Base-by-base conservation (phyloP, 306 rosid species). In the Carpinus viminea region DNA sequence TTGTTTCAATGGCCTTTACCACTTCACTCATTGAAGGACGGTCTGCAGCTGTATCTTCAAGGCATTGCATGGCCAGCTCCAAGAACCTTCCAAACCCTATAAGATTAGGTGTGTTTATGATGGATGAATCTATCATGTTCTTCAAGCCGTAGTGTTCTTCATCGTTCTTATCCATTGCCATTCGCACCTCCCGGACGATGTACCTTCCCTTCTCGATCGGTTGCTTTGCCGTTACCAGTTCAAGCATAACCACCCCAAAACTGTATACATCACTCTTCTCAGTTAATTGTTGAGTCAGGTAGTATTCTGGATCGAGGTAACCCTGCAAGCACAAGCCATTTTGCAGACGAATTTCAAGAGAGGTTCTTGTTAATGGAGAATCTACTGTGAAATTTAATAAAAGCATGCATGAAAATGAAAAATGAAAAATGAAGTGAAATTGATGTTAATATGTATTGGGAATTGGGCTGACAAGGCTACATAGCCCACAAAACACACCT, bases 211-310 rank as follows among this genome's bases (percentile, higher is more conserved):
- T 95, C 80, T 92, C 97, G 18, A 95, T 91, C 3, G 99, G 96
- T 69, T 90, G 97, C 87, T 77, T 87, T 4, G 97, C 90, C 6
- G 95, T 90, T 81, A 95, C 78, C 28, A 95, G 76, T 77, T 95
- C 99, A 26, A 95, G 86, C 98, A 95, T 91, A 2, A 95, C 98
- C 0, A 95, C 98, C 12, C 99, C 99, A 43, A 88, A 95, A 68
- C 99, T 93, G 78, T 95, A 95, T 48, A 93, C 97, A 31, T 95
- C 99, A 47, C 98, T 93, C 82, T 93, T 95, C 70, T 91, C 98
- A 0, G 97, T 91, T 45, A 95, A 78, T 59, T 95, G 98, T 66
- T 95, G 97, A 24, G 97, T 95, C 97, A 91, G 85, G 89, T 95
- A 95, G 71, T 95, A 95, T 84, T 95, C 96, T 2, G 98, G 99